Evolutionary conservation across 176 grass and related monocot genomes (phyloP), one percentile per base, ranked within the genome.

Genomic region (Oryza nivara): DNA sequence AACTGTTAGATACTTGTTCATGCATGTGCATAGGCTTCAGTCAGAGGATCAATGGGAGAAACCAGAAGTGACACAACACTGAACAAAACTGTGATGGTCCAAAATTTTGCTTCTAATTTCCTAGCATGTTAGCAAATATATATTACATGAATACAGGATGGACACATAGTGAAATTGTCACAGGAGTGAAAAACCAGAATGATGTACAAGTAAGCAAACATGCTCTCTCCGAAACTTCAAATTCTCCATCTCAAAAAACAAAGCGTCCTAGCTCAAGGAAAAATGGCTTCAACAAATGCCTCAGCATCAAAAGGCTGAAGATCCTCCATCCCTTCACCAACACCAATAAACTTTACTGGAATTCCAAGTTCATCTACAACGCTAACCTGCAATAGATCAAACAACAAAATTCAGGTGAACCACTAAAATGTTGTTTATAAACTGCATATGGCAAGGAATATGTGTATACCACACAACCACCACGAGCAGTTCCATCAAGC

Each of bases 351-450:
- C 70, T 96, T 99, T 8, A 99, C 91, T 6, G 96, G 96, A 36
- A 99, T 99, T 52, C 96, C 91, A 72, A 99, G 93, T 78, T 99
- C 96, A 48, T 99, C 93, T 0, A 96, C 96, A 61, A 99, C 96
- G 13, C 96, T 94, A 14, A 99, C 96, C 96, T 99, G 86, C 45
- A 87, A 79, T 23, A 64, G 11, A 20, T 34, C 23, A 82, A 87
- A 34, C 11, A 45, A 73, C 0, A 45, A 22, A 78, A 26, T 41
- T 68, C 6, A 76, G 22, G 20, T 28, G 10, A 36, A 1, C 44
- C 7, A 3, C 4, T 22, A n/a, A n/a, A 67, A 44, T 9, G 19
- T 5, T 63, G 12, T 63, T 68, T 34, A 72, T 34, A 72, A 85
- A 3, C 48, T 36, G 64, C 34, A 87, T 16, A 38, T 9, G 58